These are phyloP conservation scores for Xylaria sp. DNA, from an alignment of 2,329 filamentous ascomycete species.

Conservation along the genomic window DNA sequence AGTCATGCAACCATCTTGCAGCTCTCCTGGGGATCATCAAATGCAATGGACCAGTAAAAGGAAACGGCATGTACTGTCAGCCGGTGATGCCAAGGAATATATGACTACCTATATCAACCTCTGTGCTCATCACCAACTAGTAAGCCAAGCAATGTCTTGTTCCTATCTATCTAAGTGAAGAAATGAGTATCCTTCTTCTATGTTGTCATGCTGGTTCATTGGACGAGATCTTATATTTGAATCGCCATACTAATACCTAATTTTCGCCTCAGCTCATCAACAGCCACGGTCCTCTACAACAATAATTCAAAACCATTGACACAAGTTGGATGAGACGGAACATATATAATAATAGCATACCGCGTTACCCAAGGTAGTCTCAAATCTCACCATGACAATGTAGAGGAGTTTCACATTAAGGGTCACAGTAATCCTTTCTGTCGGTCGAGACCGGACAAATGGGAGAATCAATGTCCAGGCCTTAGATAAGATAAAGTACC, in stretches of 20 bases:
- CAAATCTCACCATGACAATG: conserved; percentile 5
- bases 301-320: background rate
- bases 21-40: background rate
- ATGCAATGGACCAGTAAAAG: background rate
- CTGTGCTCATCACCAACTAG: background rate
- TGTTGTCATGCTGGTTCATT: conserved; percentile 23
- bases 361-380: conserved; percentile 5
- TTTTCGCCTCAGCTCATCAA: background rate
- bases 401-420: conserved; percentile 21
- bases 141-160: conserved; percentile 13
- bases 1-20: background rate
- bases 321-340: conserved; percentile 7
- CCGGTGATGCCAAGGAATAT: background rate
- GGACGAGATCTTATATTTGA: background rate
- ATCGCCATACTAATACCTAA: background rate
- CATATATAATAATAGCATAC: background rate
- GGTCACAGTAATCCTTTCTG: conserved; percentile 9
- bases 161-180: conserved; percentile 3
- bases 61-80: background rate
- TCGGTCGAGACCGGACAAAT: conserved; percentile 5
- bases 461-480: conserved; percentile 2
- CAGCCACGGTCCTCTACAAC: background rate
- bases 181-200: background rate
- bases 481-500: background rate
- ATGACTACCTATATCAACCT: too few species aligned